Evolutionary conservation across 768 basidiomycete genomes (phyloP).

Genomic region (Lactifluus pinguis): DNA sequence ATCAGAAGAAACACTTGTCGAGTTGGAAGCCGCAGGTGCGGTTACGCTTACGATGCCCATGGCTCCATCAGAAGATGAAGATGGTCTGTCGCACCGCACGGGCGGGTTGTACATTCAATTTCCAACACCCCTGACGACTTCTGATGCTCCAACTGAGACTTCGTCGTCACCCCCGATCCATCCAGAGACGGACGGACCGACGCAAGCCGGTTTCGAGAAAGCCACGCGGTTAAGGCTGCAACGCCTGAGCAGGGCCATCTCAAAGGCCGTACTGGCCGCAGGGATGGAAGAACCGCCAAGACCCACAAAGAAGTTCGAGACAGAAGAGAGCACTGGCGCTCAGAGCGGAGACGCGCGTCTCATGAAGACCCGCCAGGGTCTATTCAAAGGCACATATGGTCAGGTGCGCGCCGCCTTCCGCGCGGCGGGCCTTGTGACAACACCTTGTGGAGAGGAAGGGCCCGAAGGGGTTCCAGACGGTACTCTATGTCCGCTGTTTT

Average conservation of each 20-base stretch:
- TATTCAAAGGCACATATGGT: slow-evolving; percentile 21
- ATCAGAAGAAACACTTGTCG: slow-evolving; percentile 19
- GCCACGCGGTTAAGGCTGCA: slow-evolving; percentile 9
- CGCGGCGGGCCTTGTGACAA: slow-evolving; percentile 19
- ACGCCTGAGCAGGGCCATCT: slow-evolving; percentile 18
- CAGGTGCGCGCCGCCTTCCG: slow-evolving; percentile 20
- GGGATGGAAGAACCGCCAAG: slow-evolving; percentile 18
- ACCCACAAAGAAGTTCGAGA: slow-evolving; percentile 8
- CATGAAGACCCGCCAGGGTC: slow-evolving; percentile 3
- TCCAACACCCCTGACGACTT: not conserved
- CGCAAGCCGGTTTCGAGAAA: slow-evolving; percentile 8
- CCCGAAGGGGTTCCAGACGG: slow-evolving; percentile 17
- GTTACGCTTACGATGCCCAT: not conserved
- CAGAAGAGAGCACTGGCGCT: slow-evolving; percentile 2
- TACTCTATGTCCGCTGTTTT: not conserved
- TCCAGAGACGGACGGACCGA: not conserved
- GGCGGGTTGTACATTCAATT: slow-evolving; percentile 20
- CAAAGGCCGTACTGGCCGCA: slow-evolving; percentile 19
- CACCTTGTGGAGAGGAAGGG: slow-evolving; percentile 17
- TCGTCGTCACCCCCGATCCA: not conserved
- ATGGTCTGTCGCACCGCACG: slow-evolving; percentile 13
- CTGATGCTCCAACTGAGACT: slow-evolving; percentile 5
- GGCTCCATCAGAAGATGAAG: slow-evolving; percentile 6
- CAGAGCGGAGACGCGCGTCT: not conserved
- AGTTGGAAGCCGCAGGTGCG: not conserved